Base-by-base conservation (phyloP, 2,329 filamentous ascomycete species). In the Lecanicillium sp. region DNA sequence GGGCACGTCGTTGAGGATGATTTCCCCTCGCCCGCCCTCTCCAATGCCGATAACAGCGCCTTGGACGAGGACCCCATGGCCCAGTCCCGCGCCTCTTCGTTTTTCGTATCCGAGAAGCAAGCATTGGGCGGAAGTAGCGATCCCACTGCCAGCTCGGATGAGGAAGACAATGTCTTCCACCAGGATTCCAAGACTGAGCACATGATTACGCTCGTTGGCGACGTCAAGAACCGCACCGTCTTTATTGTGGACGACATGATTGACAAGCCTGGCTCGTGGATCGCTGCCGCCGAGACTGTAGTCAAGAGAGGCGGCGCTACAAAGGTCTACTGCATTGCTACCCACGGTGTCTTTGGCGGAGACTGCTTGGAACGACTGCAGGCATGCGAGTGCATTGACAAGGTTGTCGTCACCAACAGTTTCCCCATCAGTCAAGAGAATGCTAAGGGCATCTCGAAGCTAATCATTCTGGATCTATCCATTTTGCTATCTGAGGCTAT, bases 171-270 rank as follows among this genome's bases (percentile, higher is more conserved):
- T 49, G 80, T 81, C n/a, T 77, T 90, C 37, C 22, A 25, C 6
- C 77, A 83, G 51, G 80, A 90, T 49, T 79, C 83, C 10, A 81
- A 83, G 44, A 71, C 90, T 17, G 92, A 98, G 65, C 88, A 89
- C 55, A 95, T 90, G 69, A 94, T 98, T 52, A 98, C 92, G 0
- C 72, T 98, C n/a, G 92, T 98, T 12, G 92, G 92, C 44, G 87
- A 97, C 53, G 92, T 98, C 44, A 84, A 81, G 55, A 80, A 87
- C 56, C 79, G 87, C 42, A 82, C 87, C 0, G 92, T 97, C 39
- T 84, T 98, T 57, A 88, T 98, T 44, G 85, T 98, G 36, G 92
- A 98, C 59, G 92, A 98, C 59, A 97, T 98, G 85, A 96, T 98
- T 55, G 92, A 98, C 66, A 96, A 95, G 66, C 81, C 88, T 9